Evolutionary conservation across 75 land plant species (phyloP).

Genomic region (Cryptomeria japonica): DNA sequence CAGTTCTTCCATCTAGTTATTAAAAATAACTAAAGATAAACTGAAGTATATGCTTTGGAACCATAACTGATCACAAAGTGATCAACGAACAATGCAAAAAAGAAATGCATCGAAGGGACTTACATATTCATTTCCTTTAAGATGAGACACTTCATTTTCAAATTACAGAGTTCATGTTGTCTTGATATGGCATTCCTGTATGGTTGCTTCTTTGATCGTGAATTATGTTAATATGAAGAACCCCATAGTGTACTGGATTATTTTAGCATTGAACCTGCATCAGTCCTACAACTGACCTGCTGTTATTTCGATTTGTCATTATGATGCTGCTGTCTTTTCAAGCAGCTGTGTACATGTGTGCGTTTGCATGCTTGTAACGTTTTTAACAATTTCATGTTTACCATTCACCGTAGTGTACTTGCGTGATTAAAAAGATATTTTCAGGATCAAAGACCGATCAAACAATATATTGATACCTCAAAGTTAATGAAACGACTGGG

Average conservation of each 20-base stretch:
- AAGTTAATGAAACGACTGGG: too few relatives aligned
- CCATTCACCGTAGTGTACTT: too few relatives aligned
- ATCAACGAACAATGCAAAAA: not conserved
- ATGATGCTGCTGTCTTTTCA: too few relatives aligned
- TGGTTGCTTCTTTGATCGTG: not conserved
- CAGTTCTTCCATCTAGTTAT: not conserved
- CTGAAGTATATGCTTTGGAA: not conserved
- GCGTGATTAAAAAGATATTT: too few relatives aligned
- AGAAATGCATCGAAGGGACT: not conserved
- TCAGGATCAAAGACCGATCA: too few relatives aligned
- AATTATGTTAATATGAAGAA: not conserved
- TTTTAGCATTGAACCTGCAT: not conserved
- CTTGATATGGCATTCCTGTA: not conserved
- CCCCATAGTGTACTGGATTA: not conserved
- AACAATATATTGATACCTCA: too few relatives aligned
- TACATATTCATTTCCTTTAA: too few relatives aligned
- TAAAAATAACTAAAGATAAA: not conserved
- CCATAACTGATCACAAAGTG: not conserved
- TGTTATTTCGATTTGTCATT: not conserved
- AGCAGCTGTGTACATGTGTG: too few relatives aligned
- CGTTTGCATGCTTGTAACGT: too few relatives aligned
- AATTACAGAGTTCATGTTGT: too few relatives aligned
- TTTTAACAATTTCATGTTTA: too few relatives aligned
- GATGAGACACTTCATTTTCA: too few relatives aligned
- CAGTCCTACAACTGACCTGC: not conserved